A percentile compares a stretch with the other conserved stretches of the same genome.
Conservation (phyloP, 257 asterid genomes). For the Solanum pinnatisectum region DNA sequence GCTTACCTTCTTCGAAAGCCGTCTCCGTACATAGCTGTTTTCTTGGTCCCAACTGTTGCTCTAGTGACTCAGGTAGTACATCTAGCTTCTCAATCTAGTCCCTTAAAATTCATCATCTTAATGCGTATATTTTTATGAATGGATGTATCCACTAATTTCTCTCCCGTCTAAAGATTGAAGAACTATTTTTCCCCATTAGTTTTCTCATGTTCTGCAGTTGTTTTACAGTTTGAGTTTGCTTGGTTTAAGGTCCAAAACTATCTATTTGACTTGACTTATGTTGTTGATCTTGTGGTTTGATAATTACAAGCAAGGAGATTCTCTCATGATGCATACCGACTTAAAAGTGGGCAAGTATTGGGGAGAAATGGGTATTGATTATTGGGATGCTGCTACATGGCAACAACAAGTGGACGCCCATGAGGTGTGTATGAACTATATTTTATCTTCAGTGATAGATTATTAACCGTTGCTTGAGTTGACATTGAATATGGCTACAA, state of each 20-base stretch:
- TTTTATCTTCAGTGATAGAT: neutral
- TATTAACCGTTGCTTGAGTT: neutral
- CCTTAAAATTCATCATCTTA: neutral
- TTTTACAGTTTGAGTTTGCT: neutral
- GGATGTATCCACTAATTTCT: neutral
- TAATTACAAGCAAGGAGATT: conserved; percentile 53
- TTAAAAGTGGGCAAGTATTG: conserved; percentile 65
- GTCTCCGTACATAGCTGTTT: conserved; percentile 48
- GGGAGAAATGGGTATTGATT: conserved; percentile 75
- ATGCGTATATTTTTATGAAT: neutral
- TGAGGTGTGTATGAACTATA: conserved; percentile 49
- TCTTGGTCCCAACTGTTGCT: conserved; percentile 81
- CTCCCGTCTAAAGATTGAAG: neutral
- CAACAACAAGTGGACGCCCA: conserved; percentile 19
- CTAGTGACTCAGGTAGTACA: conserved; percentile 39
- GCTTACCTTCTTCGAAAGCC: conserved; percentile 54
- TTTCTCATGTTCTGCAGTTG: neutral
- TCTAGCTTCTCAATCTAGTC: neutral
- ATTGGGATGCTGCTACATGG: conserved; percentile 64
- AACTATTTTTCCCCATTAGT: neutral
- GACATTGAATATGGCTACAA: neutral
- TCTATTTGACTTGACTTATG: neutral
- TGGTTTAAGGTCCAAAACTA: neutral
- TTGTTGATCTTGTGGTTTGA: neutral
- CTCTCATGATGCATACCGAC: conserved; percentile 46